These are phyloP conservation scores for Vitis rupestris DNA, from an alignment of 164 flowering plant genomes.

Conservation along the genomic window DNA sequence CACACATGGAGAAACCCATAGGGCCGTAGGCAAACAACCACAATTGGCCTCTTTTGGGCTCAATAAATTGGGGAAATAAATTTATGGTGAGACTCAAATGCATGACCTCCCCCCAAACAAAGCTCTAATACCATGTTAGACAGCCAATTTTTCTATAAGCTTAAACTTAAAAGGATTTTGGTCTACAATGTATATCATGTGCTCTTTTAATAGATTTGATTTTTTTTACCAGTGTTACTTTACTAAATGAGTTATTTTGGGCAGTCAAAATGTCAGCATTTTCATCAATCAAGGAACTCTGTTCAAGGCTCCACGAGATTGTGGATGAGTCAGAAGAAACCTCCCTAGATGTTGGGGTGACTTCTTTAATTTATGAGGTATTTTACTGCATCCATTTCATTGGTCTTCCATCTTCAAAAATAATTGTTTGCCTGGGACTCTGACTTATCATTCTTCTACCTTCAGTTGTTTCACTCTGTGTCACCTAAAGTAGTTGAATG, in stretches of 20 bases:
- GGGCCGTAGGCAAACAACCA: too few relatives aligned
- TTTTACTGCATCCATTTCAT: not conserved
- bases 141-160: too few relatives aligned
- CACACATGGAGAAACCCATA: too few relatives aligned
- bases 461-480: conserved; percentile 53
- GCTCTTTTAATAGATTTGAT: too few relatives aligned
- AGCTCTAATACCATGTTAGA: too few relatives aligned
- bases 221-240: not conserved
- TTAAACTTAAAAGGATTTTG: not conserved
- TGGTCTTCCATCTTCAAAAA: not conserved
- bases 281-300: conserved; percentile 66
- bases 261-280: conserved; percentile 82
- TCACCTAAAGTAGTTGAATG: conserved; percentile 65
- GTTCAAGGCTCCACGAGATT: conserved; percentile 42
- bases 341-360: conserved; percentile 19
- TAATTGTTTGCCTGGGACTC: not conserved
- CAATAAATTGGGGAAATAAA: too few relatives aligned
- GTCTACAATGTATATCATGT: not conserved
- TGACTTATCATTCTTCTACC: conserved; percentile 7
- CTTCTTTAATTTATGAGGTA: conserved; percentile 68
- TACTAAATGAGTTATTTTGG: conserved; percentile 12
- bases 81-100: too few relatives aligned
- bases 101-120: too few relatives aligned
- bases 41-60: too few relatives aligned
- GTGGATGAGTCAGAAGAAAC: conserved; percentile 29